phyloP scores from a whole-genome alignment of 768 basidiomycete species.

The Candolleomyces aberdarensis region DNA sequence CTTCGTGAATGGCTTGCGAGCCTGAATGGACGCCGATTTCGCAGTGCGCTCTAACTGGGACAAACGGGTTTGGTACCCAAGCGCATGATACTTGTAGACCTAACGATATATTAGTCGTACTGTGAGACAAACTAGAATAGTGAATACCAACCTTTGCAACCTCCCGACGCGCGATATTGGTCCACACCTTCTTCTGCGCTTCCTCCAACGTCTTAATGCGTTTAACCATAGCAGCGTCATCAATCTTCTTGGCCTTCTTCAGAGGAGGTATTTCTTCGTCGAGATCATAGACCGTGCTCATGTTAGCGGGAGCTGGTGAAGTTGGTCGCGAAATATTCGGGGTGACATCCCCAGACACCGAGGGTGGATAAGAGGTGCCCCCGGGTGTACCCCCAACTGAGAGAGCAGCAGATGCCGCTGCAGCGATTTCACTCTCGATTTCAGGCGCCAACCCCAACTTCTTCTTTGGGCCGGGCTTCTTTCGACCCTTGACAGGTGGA shows the following conservation, averaged over 20 bases:
- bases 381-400: neutral
- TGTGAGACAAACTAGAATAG: neutral
- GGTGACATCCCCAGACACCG: slow-evolving; percentile 66
- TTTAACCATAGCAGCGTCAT: slow-evolving; percentile 68
- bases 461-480: slow-evolving; percentile 54
- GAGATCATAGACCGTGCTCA: slow-evolving; percentile 67
- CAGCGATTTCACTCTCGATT: slow-evolving; percentile 42
- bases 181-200: slow-evolving; percentile 86
- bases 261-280: slow-evolving; percentile 68
- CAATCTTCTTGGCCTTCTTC: slow-evolving; percentile 74
- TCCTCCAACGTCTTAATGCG: slow-evolving; percentile 79
- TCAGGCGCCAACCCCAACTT: slow-evolving; percentile 54
- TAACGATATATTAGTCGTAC: slow-evolving; percentile 23
- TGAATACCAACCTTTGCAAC: slow-evolving; percentile 64
- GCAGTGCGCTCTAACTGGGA: slow-evolving; percentile 75
- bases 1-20: slow-evolving; percentile 69
- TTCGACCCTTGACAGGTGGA: slow-evolving; percentile 51
- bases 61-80: slow-evolving; percentile 63
- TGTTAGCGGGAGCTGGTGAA: slow-evolving; percentile 58
- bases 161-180: slow-evolving; percentile 80
- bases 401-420: slow-evolving; percentile 2
- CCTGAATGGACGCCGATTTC: slow-evolving; percentile 71
- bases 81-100: slow-evolving; percentile 78
- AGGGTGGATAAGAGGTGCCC: slow-evolving; percentile 43
- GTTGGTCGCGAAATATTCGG: slow-evolving; percentile 67